Percentiles rank a stretch among this genome's conserved stretches.
These are phyloP conservation scores for Wickerhamomyces strasburgensis DNA, from an alignment of 805 yeast genomes.

Conservation along the genomic window DNA sequence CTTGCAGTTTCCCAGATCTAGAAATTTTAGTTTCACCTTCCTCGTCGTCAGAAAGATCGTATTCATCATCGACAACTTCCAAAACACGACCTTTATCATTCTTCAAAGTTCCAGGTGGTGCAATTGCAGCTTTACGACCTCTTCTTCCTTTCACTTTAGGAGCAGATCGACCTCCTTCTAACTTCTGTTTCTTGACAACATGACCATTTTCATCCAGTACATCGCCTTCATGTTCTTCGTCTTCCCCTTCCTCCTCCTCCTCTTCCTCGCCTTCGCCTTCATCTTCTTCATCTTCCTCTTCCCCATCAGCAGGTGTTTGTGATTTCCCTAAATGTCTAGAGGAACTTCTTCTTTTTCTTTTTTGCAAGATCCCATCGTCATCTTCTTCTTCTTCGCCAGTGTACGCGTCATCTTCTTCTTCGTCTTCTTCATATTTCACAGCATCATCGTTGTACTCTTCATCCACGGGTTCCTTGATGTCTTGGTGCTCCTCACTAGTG, in stretches of 20 bases:
- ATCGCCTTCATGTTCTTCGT: conserved; percentile 6
- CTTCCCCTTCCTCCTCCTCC: conserved; percentile 16
- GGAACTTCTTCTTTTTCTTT: conserved; percentile 1
- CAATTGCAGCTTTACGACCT: conserved; percentile 36
- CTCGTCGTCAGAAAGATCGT: conserved; percentile 67
- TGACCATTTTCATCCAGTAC: conserved; percentile 4
- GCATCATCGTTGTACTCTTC: conserved; percentile 1
- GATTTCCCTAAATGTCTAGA: background rate
- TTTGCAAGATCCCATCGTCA: background rate
- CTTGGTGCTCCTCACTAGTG: background rate
- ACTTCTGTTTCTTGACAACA: conserved; percentile 6
- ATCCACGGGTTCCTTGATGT: background rate
- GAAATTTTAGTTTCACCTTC: conserved; percentile 75
- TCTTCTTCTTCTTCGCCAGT: conserved; percentile 3
- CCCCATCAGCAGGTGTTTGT: conserved; percentile 18
- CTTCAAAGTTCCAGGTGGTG: conserved; percentile 30
- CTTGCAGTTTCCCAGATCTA: conserved; percentile 58
- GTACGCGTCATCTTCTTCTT: conserved; percentile 4
- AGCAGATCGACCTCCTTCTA: background rate
- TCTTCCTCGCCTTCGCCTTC: conserved; percentile 17
- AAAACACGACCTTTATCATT: conserved; percentile 69
- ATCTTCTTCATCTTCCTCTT: conserved; percentile 40
- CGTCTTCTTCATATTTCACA: conserved; percentile 2
- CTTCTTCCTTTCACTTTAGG: conserved; percentile 30
- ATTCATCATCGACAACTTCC: conserved; percentile 69